Evolutionary conservation across 106 monocot species (phyloP).

Genomic region (Dendrobium nobile): DNA sequence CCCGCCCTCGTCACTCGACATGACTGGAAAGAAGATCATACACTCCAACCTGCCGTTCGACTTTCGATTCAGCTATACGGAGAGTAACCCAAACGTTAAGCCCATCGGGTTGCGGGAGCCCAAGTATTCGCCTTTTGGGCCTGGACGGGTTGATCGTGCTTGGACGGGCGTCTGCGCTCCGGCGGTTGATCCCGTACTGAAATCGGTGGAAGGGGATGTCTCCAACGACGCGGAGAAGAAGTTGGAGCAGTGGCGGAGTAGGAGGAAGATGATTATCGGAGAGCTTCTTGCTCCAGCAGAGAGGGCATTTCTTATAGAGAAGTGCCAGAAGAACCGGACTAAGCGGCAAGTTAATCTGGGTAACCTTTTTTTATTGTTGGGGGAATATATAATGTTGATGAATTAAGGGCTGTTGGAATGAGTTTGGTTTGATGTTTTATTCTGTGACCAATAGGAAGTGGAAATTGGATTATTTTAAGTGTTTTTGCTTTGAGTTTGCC

Average conservation of each 20-base stretch:
- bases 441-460: background rate
- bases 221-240: conserved; percentile 10
- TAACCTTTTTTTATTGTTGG: conserved; percentile 14
- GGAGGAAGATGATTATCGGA: conserved; percentile 48
- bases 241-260: conserved; percentile 24
- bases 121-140: conserved; percentile 91
- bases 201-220: conserved; percentile 35
- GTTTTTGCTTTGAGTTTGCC: background rate
- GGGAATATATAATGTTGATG: background rate
- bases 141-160: conserved; percentile 51
- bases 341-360: conserved; percentile 94
- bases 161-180: conserved; percentile 90
- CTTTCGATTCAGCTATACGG: conserved; percentile 78
- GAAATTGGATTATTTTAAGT: background rate
- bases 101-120: conserved; percentile 86
- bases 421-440: background rate
- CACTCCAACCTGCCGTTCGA: conserved; percentile 71
- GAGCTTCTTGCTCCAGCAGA: conserved; percentile 62
- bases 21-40: conserved; percentile 23
- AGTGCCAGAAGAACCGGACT: conserved; percentile 55
- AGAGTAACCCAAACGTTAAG: conserved; percentile 46
- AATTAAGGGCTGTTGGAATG: background rate
- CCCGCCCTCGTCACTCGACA: conserved; percentile 76
- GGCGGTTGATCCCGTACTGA: conserved; percentile 63
- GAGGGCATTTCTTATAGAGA: conserved; percentile 47